Conservation (phyloP, 768 basidiomycete species). For the Serendipita sp. region DNA sequence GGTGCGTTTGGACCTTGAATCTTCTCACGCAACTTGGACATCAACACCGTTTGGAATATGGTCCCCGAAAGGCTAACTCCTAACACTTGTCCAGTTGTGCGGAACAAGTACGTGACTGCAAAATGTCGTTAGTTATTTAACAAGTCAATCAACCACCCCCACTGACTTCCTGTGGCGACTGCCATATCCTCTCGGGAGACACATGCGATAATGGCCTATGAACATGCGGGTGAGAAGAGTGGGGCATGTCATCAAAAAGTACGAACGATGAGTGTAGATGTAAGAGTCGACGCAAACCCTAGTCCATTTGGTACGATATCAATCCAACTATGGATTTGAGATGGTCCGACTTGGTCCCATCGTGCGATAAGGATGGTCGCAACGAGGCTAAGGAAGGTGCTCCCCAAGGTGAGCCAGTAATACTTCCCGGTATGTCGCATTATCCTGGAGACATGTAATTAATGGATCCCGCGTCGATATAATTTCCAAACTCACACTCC, state of each 20-base stretch:
- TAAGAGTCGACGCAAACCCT: conserved; percentile 22
- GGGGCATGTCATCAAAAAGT: neutral
- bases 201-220: conserved; percentile 71
- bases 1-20: conserved; percentile 63
- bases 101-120: conserved; percentile 80
- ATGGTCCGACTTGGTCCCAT: conserved; percentile 50
- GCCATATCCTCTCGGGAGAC: conserved; percentile 71
- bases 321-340: conserved; percentile 46
- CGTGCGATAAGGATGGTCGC: conserved; percentile 43
- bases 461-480: neutral
- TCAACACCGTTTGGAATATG: conserved; percentile 64
- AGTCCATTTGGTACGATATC: conserved; percentile 71
- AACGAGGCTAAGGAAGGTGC: conserved; percentile 42
- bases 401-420: conserved; percentile 52
- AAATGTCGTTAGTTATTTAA: conserved; percentile 7
- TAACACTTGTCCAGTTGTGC: conserved; percentile 88
- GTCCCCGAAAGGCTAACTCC: conserved; percentile 83
- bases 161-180: conserved; percentile 78
- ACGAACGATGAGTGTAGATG: neutral
- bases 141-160: conserved; percentile 1
- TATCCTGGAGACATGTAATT: conserved; percentile 31
- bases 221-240: conserved; percentile 11
- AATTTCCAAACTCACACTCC: conserved; percentile 45
- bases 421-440: conserved; percentile 80
- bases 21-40: conserved; percentile 47